Percentiles rank a stretch among this genome's conserved stretches.
Evolutionary conservation across 768 basidiomycete genomes (phyloP).

Genomic region (Lentinula lateritia): DNA sequence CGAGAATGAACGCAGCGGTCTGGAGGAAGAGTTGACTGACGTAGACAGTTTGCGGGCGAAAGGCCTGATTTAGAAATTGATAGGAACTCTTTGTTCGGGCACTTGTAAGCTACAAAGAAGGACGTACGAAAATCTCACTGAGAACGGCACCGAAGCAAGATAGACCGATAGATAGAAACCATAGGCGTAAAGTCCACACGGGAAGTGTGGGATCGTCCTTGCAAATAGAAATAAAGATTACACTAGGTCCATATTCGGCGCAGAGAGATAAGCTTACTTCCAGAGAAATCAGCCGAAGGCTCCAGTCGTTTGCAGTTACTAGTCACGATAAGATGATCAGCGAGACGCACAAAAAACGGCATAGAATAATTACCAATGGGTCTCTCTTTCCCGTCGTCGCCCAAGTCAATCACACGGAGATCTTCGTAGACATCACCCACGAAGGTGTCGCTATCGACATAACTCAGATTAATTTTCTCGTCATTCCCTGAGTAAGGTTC

Average conservation of each 20-base stretch:
- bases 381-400: constrained; percentile 15
- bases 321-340: background rate
- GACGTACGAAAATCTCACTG: constrained; percentile 16
- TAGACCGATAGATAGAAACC: constrained; percentile 22
- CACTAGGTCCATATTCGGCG: too few species aligned
- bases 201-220: constrained; percentile 22
- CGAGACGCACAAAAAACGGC: background rate
- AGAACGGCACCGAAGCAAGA: constrained; percentile 25
- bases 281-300: constrained; percentile 18
- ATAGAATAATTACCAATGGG: constrained; percentile 13
- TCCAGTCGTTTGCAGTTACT: constrained; percentile 19
- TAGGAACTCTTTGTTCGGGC: constrained; percentile 18
- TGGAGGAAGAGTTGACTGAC: constrained; percentile 15
- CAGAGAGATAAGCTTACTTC: constrained; percentile 6
- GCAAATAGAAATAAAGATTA: background rate
- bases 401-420: constrained; percentile 16
- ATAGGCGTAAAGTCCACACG: constrained; percentile 24
- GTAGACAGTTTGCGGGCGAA: constrained; percentile 32
- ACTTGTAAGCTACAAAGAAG: background rate
- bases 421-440: constrained; percentile 19
- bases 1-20: constrained; percentile 10
- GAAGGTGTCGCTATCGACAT: background rate
- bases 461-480: background rate
- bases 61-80: constrained; percentile 20
- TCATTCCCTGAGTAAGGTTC: background rate